Evolutionary conservation across 2,329 filamentous ascomycete genomes (phyloP).

Genomic region (Apiospora phragmitis): DNA sequence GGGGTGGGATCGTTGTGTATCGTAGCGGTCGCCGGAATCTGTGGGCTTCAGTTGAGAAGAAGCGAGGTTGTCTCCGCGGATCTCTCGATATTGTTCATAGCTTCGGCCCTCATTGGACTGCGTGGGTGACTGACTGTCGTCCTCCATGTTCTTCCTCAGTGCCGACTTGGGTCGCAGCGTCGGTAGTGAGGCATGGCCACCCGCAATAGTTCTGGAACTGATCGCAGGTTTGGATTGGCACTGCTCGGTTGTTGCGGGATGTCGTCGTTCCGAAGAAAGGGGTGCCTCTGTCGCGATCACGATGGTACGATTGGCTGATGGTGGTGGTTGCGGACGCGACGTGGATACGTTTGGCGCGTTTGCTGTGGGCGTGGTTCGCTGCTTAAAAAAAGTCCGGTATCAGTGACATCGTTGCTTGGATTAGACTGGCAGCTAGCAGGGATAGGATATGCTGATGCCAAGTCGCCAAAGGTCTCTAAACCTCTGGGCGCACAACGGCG

Average conservation of each 20-base stretch:
- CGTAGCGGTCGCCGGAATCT: slow-evolving; percentile 28
- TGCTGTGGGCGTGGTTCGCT: not conserved
- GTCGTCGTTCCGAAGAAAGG: not conserved
- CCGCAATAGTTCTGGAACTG: not conserved
- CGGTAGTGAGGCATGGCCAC: not conserved
- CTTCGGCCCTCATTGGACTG: slow-evolving; percentile 58
- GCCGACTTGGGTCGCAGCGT: not conserved
- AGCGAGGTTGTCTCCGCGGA: slow-evolving; percentile 8
- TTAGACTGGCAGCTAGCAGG: not conserved
- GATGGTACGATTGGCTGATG: not conserved
- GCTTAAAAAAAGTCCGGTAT: not conserved
- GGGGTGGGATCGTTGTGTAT: slow-evolving; percentile 23
- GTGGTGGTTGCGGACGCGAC: slow-evolving; percentile 4
- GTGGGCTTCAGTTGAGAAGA: slow-evolving; percentile 27
- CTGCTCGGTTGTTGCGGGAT: not conserved
- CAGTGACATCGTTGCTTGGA: slow-evolving; percentile 4
- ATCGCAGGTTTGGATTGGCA: not conserved
- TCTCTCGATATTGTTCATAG: slow-evolving; percentile 46
- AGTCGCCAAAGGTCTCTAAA: not conserved
- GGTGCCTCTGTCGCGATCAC: not conserved
- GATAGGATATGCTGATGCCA: not conserved
- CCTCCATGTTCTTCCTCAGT: slow-evolving; percentile 36
- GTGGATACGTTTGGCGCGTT: not conserved
- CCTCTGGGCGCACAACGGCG: not conserved
- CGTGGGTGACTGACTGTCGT: slow-evolving; percentile 54